A percentile compares a stretch with the other conserved stretches of the same genome.
Conservation (phyloP, 352 stramenopile genomes). For the Blastocystis sp. region DNA sequence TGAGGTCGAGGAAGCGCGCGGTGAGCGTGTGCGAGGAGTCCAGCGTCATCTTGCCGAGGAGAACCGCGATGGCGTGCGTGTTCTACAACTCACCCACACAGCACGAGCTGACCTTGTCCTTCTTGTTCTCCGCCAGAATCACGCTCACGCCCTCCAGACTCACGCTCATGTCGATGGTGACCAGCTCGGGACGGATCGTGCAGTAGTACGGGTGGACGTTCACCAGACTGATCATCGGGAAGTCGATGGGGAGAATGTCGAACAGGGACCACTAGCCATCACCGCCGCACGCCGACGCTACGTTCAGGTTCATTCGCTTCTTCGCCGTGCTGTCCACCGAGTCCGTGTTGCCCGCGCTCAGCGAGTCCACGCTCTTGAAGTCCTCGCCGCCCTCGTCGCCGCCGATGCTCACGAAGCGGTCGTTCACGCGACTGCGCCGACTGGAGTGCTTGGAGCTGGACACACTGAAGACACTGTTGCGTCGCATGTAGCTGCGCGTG, state of each 20-base stretch:
- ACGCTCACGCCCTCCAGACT: conserved; percentile 27
- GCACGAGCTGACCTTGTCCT: not conserved
- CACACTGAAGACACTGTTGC: conserved; percentile 57
- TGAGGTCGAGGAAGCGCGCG: conserved; percentile 12
- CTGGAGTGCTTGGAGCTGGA: conserved; percentile 23
- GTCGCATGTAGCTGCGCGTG: not conserved
- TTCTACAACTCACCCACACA: not conserved
- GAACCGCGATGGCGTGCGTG: not conserved
- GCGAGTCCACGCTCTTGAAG: not conserved
- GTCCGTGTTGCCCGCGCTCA: not conserved
- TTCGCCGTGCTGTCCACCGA: not conserved
- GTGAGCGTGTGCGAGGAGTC: conserved; percentile 10
- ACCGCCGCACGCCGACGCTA: not conserved
- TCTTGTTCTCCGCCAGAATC: conserved; percentile 30
- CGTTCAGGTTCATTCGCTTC: conserved; percentile 59
- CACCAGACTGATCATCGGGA: conserved; percentile 34
- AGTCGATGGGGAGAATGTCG: conserved; percentile 56
- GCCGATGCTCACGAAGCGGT: conserved; percentile 1
- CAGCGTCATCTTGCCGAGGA: not conserved
- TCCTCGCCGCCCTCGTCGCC: not conserved
- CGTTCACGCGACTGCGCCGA: not conserved
- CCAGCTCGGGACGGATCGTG: conserved; percentile 13
- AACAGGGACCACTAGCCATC: conserved; percentile 45
- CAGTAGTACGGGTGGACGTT: conserved; percentile 57
- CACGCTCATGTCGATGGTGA: conserved; percentile 38